phyloP scores from a whole-genome alignment of 805 yeast genomes.

The Brettanomyces nanus region DNA sequence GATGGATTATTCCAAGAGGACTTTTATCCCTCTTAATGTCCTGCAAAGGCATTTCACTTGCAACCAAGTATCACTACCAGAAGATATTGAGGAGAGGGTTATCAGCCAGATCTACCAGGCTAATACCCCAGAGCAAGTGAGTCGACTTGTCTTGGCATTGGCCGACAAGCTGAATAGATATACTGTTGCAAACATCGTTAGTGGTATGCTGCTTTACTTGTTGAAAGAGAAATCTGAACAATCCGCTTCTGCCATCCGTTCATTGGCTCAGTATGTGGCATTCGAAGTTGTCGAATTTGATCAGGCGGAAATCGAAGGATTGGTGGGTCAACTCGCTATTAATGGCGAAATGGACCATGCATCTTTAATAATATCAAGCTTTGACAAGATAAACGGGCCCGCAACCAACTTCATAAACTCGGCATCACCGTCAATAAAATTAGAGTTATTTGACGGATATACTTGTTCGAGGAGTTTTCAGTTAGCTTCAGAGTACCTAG shows the following conservation, averaged over 20 bases:
- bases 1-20: constrained; percentile 6
- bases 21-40: background rate
- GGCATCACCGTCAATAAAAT: constrained; percentile 8
- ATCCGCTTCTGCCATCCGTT: background rate
- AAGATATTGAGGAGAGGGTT: background rate
- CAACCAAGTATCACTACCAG: background rate
- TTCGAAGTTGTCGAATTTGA: background rate
- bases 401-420: background rate
- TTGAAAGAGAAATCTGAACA: background rate
- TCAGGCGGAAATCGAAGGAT: background rate
- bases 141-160: background rate
- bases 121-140: background rate
- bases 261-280: background rate
- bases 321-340: background rate
- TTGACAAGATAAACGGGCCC: background rate
- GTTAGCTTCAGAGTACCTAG: constrained; percentile 11
- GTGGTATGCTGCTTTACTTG: background rate
- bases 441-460: constrained; percentile 9
- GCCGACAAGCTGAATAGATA: background rate
- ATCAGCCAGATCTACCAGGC: background rate
- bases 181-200: background rate
- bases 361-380: background rate
- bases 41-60: background rate
- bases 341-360: background rate
- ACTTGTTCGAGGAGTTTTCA: constrained; percentile 13